Base-by-base conservation (phyloP, 805 yeast genomes). In the Myxozyma neglecta region DNA sequence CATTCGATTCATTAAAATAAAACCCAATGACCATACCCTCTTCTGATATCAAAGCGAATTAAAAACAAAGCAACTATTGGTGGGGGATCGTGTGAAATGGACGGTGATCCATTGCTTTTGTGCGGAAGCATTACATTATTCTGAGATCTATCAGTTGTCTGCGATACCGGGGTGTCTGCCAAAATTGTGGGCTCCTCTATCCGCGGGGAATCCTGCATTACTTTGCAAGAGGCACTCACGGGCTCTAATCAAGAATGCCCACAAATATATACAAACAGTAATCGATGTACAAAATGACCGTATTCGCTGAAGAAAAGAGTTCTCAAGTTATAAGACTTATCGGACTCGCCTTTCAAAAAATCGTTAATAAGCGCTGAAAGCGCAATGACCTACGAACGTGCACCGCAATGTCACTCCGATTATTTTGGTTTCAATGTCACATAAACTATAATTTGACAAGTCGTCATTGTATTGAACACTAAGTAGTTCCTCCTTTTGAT, bases 21-120 rank as follows among this genome's bases (percentile, higher is more conserved):
- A 77, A 42, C 81, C 64, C 53, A 76, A 79, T 79, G 0, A 29
- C 18, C 66, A 6, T 35, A 59, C 66, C 88, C 88, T 0, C 77
- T 71, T 39, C 77, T 78, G 14, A 80, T 81, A 67, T 84, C 84
- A 68, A 84, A 84, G 65, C 81, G 77, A 1, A 82, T 78, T 11
- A 84, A 71, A 65, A 80, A 83, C 55, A 83, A 63, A 5, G 81
- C 82, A 43, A 49, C 67, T 20, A 63, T 53, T 11, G 59, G 63
- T 24, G 67, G 67, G 13, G 66, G 60, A 6, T 48, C 39, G 29
- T 24, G 24, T 34, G 53, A 35, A n/a, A 39, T 29, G 18, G 20
- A 32, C 18, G 46, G 16, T 10, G n/a, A 24, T 5, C 29, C 29
- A 24, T 24, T 24, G 29, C 29, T 24, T 24, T 24, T 24, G 29